These are phyloP conservation scores for Trifolium dubium DNA, from an alignment of 306 rosid genomes.

Conservation along the genomic window DNA sequence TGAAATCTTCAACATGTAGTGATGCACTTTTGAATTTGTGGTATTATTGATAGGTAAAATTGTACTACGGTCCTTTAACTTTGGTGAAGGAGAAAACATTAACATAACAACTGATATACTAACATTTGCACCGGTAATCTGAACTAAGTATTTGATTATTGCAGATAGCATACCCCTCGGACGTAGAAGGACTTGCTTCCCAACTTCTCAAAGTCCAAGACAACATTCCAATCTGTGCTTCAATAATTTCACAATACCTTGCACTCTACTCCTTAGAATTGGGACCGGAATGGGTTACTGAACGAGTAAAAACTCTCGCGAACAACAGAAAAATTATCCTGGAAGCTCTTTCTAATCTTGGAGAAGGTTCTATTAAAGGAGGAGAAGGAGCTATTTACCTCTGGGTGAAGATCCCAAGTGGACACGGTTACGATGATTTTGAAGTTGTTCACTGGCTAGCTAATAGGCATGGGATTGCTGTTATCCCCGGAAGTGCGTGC, in stretches of 20 bases:
- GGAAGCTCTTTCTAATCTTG: constrained; percentile 79
- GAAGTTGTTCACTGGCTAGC: constrained; percentile 90
- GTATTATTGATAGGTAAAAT: neutral
- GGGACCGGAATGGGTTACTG: constrained; percentile 84
- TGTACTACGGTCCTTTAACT: neutral
- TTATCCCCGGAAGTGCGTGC: constrained; percentile 84
- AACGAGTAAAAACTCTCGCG: constrained; percentile 65
- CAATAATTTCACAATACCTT: constrained; percentile 83
- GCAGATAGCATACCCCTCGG: constrained; percentile 98
- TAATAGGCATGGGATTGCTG: constrained; percentile 72
- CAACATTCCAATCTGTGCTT: constrained; percentile 97
- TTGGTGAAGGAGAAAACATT: no score
- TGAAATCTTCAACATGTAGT: neutral
- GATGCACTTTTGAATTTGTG: neutral
- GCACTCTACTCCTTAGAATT: constrained; percentile 80
- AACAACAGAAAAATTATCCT: constrained; percentile 66
- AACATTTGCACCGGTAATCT: neutral
- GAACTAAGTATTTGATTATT: constrained; percentile 16
- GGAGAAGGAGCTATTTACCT: constrained; percentile 96
- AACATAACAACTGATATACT: neutral
- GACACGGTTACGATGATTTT: constrained; percentile 52
- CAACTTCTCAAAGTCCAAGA: constrained; percentile 97
- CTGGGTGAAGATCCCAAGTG: constrained; percentile 91
- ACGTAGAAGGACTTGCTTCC: constrained; percentile 65
- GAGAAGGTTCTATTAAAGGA: constrained; percentile 80